phyloP scores from a whole-genome alignment of 2,329 filamentous ascomycete genomes.

The Ophiostoma himal-ulmi region DNA sequence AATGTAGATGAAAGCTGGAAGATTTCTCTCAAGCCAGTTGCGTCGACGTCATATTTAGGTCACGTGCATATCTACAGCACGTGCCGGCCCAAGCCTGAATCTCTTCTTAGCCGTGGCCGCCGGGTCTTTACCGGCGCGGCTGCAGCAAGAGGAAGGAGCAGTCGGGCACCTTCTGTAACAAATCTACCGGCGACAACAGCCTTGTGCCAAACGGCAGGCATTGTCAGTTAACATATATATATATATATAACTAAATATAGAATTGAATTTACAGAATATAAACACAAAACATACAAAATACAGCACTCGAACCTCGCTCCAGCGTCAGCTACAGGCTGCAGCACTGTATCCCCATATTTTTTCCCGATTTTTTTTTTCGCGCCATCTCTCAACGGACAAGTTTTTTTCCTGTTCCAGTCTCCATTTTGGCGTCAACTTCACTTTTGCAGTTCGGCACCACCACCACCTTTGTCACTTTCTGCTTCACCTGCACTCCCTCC shows the following conservation, averaged over 20 bases:
- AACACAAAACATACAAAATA: neutral
- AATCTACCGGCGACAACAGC: neutral
- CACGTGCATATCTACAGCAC: neutral
- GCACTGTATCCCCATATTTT: constrained; percentile 23
- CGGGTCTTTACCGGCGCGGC: neutral
- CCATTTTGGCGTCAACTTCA: constrained; percentile 20
- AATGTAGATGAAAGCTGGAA: neutral
- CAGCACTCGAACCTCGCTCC: neutral
- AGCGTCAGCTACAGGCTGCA: neutral
- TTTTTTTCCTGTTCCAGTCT: constrained; percentile 22
- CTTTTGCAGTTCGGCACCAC: neutral
- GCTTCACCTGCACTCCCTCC: neutral
- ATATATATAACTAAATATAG: neutral
- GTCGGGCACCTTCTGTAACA: neutral
- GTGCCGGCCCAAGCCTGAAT: neutral
- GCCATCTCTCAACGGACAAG: constrained; percentile 23
- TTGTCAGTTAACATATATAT: neutral
- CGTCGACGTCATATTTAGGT: constrained; percentile 2
- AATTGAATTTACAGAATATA: neutral
- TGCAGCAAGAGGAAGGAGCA: constrained; percentile 16
- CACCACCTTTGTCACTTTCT: neutral
- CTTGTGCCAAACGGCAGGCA: neutral
- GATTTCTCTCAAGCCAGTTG: neutral
- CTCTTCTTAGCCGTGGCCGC: neutral
- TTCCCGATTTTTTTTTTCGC: constrained; percentile 23